A percentile compares a stretch with the other conserved stretches of the same genome.
phyloP scores from a whole-genome alignment of 129 eudicot genomes.

The Ambrosia artemisiifolia region DNA sequence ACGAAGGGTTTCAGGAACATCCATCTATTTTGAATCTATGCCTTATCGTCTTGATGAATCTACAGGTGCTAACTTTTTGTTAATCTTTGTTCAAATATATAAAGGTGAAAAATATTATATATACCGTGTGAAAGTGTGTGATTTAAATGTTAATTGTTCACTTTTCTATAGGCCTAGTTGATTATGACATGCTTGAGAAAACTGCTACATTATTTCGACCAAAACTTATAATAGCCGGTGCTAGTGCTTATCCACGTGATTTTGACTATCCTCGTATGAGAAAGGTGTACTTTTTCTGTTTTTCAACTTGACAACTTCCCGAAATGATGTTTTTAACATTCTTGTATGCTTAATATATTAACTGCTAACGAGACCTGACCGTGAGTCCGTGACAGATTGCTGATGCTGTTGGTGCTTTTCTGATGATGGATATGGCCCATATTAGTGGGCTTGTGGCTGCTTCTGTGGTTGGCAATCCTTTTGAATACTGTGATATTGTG shows the following conservation, averaged over 20 bases:
- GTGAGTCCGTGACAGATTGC: constrained; percentile 55
- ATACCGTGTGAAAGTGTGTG: background rate
- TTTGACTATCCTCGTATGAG: constrained; percentile 96
- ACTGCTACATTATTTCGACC: constrained; percentile 88
- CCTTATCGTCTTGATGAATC: constrained; percentile 91
- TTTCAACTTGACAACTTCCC: background rate
- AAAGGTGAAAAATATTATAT: background rate
- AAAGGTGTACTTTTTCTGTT: constrained; percentile 67
- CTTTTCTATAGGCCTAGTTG: constrained; percentile 62
- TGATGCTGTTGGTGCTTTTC: constrained; percentile 93
- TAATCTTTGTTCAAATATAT: background rate
- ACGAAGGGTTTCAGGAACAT: constrained; percentile 89
- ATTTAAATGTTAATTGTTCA: background rate
- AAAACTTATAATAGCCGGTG: constrained; percentile 95
- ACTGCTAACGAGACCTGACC: constrained; percentile 18
- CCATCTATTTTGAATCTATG: constrained; percentile 89
- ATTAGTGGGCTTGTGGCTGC: constrained; percentile 99
- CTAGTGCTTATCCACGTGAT: constrained; percentile 99
- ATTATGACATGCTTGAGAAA: constrained; percentile 96
- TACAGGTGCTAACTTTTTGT: constrained; percentile 46
- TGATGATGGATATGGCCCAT: constrained; percentile 99
- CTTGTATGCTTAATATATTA: background rate
- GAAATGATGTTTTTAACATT: background rate
- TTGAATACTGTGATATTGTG: constrained; percentile 93
- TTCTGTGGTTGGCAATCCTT: constrained; percentile 85